A percentile compares a stretch with the other conserved stretches of the same genome.
Conservation (phyloP, 2,329 filamentous ascomycete species). For the Ascochyta clinopodiicola region DNA sequence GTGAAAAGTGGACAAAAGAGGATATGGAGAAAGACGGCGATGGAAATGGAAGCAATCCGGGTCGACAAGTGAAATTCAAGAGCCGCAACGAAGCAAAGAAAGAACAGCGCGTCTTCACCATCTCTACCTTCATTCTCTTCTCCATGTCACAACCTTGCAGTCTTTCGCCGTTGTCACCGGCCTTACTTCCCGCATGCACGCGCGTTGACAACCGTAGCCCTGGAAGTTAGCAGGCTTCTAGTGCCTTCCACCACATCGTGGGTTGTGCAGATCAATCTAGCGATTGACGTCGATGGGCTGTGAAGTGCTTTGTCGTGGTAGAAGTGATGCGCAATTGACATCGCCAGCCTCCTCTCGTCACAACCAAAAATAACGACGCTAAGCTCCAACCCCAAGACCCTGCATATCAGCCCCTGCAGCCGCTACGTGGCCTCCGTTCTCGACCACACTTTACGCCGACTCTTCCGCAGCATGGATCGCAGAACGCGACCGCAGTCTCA, state of each 20-base stretch:
- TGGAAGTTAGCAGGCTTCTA: background rate
- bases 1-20: constrained; percentile 4
- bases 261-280: background rate
- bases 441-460: constrained; percentile 13
- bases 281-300: background rate
- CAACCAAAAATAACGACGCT: constrained; percentile 15
- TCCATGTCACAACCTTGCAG: background rate
- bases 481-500: constrained; percentile 13
- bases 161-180: constrained; percentile 4
- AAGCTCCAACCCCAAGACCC: constrained; percentile 12
- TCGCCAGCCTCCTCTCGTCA: background rate
- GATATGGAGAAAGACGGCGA: background rate
- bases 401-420: constrained; percentile 10
- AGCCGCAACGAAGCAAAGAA: background rate
- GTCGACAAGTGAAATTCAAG: background rate
- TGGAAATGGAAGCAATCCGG: background rate
- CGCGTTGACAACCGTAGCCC: background rate
- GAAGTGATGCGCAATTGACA: constrained; percentile 1
- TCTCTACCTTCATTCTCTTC: background rate
- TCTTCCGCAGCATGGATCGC: constrained; percentile 15
- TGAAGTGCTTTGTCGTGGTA: background rate
- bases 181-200: background rate
- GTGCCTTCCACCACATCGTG: background rate
- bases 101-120: background rate
- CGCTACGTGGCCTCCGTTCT: constrained; percentile 17